Percentiles rank a stretch among this genome's conserved stretches.
phyloP scores from a whole-genome alignment of 306 rosid species.

The Gleditsia sinensis region DNA sequence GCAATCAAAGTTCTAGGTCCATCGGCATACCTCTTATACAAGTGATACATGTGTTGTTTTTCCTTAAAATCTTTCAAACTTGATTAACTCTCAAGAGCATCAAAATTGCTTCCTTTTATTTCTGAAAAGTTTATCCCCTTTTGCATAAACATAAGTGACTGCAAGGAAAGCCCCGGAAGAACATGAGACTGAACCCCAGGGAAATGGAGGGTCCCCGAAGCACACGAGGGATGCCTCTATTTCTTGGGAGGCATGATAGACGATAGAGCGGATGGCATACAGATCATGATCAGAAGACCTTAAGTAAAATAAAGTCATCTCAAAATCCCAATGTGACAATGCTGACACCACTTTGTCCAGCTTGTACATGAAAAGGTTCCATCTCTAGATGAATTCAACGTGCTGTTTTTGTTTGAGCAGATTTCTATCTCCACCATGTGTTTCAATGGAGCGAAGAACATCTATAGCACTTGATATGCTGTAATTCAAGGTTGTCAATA shows the following conservation, averaged over 20 bases:
- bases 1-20: constrained; percentile 39
- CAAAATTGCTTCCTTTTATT: constrained; percentile 91
- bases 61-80: constrained; percentile 52
- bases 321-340: constrained; percentile 76
- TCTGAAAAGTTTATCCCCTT: constrained; percentile 62
- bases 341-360: constrained; percentile 85
- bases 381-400: constrained; percentile 71
- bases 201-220: constrained; percentile 85
- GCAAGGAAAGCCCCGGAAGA: constrained; percentile 52
- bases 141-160: constrained; percentile 62
- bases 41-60: constrained; percentile 48
- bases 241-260: constrained; percentile 72
- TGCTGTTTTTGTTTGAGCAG: constrained; percentile 69
- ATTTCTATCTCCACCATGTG: constrained; percentile 79
- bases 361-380: constrained; percentile 84
- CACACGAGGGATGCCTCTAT: constrained; percentile 81
- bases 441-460: constrained; percentile 61
- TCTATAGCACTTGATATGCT: constrained; percentile 67
- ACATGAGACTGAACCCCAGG: constrained; percentile 58
- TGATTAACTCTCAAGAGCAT: constrained; percentile 43
- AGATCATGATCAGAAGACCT: constrained; percentile 90
- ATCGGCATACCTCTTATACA: constrained; percentile 49
- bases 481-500: constrained; percentile 74
- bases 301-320: constrained; percentile 73
- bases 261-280: constrained; percentile 73